Conservation (phyloP, 1,284 basidiomycete species). For the Afroboletus lepidellus region DNA sequence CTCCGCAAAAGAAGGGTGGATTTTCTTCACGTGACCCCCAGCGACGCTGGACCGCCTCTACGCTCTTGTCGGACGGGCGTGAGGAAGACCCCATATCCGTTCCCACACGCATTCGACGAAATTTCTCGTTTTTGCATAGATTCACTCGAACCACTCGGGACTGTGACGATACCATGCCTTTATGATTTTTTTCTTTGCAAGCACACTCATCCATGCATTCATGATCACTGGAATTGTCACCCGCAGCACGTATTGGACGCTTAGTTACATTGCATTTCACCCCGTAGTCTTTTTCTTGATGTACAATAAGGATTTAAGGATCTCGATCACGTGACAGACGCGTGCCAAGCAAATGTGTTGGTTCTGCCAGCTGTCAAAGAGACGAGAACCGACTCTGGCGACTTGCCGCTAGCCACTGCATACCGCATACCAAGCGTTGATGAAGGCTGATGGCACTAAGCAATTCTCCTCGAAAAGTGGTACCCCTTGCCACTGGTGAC, state of each 20-base stretch:
- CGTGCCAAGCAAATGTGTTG: conserved; percentile 16
- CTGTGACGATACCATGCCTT: conserved; percentile 8
- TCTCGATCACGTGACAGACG: conserved; percentile 32
- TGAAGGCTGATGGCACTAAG: conserved; percentile 41
- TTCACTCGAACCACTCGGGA: conserved; percentile 19
- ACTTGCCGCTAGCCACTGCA: conserved; percentile 5
- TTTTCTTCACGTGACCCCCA: conserved; percentile 17
- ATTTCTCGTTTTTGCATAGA: conserved; percentile 34
- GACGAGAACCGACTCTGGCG: not conserved
- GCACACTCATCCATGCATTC: conserved; percentile 21
- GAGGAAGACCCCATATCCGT: conserved; percentile 17
- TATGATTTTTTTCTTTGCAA: conserved; percentile 11
- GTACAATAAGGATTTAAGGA: not conserved
- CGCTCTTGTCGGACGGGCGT: conserved; percentile 9
- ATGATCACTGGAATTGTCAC: conserved; percentile 3
- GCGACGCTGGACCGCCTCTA: conserved; percentile 23
- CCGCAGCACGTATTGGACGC: conserved; percentile 8
- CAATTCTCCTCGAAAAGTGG: conserved; percentile 66
- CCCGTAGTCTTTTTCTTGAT: conserved; percentile 3
- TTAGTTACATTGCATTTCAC: conserved; percentile 21
- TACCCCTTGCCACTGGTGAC: conserved; percentile 67
- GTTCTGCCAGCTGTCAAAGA: conserved; percentile 5
- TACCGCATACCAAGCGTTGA: conserved; percentile 13
- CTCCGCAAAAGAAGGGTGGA: conserved; percentile 10
- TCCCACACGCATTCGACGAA: conserved; percentile 30